phyloP scores from a whole-genome alignment of 2,329 filamentous ascomycete genomes.

The Ophiostoma perfectum region DNA sequence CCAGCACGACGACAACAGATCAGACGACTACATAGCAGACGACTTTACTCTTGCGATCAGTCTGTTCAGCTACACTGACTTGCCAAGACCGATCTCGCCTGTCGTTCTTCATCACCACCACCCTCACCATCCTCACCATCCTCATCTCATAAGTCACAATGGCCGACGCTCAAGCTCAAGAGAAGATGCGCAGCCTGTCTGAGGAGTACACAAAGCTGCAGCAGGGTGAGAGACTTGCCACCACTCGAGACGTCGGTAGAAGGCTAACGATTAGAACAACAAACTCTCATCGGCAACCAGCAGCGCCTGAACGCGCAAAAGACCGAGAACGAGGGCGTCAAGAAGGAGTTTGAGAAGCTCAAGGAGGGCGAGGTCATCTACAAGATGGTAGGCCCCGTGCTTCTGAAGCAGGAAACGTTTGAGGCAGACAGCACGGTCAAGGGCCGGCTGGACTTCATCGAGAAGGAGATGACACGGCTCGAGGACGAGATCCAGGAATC shows the following conservation, averaged over 20 bases:
- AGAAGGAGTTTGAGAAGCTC: constrained; percentile 78
- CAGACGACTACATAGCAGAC: neutral
- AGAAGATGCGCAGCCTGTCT: constrained; percentile 72
- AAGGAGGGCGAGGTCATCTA: constrained; percentile 84
- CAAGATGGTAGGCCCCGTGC: constrained; percentile 87
- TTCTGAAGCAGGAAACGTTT: constrained; percentile 87
- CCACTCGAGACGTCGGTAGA: neutral
- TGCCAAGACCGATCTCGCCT: neutral
- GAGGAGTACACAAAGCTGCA: constrained; percentile 86
- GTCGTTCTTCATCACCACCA: neutral
- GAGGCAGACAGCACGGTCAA: constrained; percentile 91
- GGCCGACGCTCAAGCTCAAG: constrained; percentile 45
- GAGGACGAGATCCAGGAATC: constrained; percentile 51
- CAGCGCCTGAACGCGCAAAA: constrained; percentile 92
- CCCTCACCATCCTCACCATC: neutral
- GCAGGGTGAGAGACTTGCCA: constrained; percentile 51
- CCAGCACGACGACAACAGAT: neutral
- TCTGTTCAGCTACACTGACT: neutral
- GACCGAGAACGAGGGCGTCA: constrained; percentile 84
- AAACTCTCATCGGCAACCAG: constrained; percentile 66
- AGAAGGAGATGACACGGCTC: constrained; percentile 68
- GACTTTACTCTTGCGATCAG: neutral
- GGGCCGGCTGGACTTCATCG: constrained; percentile 84
- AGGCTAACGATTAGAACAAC: constrained; percentile 59
- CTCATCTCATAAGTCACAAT: neutral